Evolutionary conservation across 1,284 basidiomycete genomes (phyloP).

Genomic region (Entoloma clypeatum): DNA sequence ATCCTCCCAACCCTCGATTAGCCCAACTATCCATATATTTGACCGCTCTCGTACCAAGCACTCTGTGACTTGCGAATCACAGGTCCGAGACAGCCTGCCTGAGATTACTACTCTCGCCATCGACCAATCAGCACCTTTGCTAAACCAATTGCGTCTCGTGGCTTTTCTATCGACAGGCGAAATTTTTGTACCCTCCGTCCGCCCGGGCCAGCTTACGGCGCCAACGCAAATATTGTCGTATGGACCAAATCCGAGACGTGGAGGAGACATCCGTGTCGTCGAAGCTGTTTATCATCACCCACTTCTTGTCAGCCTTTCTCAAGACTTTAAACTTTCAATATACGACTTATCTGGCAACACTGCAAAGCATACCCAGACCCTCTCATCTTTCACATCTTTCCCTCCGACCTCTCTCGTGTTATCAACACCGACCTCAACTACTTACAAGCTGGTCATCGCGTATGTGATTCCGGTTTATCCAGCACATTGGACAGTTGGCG

Average conservation of each 20-base stretch:
- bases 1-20: constrained; percentile 28
- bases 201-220: constrained; percentile 39
- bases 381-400: constrained; percentile 70
- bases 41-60: constrained; percentile 25
- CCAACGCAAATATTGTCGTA: constrained; percentile 46
- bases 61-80: constrained; percentile 29
- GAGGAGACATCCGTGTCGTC: constrained; percentile 45
- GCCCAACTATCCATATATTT: constrained; percentile 25
- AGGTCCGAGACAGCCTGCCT: constrained; percentile 20
- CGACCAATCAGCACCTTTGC: constrained; percentile 61
- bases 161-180: constrained; percentile 67
- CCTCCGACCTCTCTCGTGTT: constrained; percentile 70
- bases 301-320: constrained; percentile 65
- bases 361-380: constrained; percentile 54
- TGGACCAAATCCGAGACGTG: constrained; percentile 37
- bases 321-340: constrained; percentile 60
- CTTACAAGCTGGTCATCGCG: constrained; percentile 70
- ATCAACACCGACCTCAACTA: constrained; percentile 49
- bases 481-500: constrained; percentile 74
- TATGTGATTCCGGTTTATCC: constrained; percentile 78
- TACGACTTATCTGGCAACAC: constrained; percentile 57
- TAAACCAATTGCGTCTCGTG: constrained; percentile 45
- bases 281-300: constrained; percentile 76
- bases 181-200: constrained; percentile 53
- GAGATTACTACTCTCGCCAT: constrained; percentile 59